Evolutionary conservation across 441 rosid genomes (phyloP).

Genomic region (Euphorbia schlechtendalii): DNA sequence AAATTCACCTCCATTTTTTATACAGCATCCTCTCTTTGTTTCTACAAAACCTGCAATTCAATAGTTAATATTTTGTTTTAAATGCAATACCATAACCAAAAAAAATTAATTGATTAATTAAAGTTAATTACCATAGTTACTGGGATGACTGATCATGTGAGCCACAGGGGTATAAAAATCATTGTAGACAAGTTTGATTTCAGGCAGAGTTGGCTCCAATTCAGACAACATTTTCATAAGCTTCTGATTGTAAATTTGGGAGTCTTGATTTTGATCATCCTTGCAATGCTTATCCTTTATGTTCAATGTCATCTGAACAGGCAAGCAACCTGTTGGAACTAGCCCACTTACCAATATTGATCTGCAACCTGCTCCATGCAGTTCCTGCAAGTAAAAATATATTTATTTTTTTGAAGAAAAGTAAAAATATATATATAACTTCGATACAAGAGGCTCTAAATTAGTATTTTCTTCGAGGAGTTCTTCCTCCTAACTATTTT

Average conservation of each 20-base stretch:
- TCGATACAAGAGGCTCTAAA: too few relatives aligned
- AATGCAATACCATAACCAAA: too few relatives aligned
- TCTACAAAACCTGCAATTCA: conserved; percentile 14
- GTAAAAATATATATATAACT: too few relatives aligned
- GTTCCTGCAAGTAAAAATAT: conserved; percentile 9
- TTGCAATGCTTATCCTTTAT: background rate
- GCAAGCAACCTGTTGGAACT: conserved; percentile 7
- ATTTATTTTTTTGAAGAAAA: too few relatives aligned
- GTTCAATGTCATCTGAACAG: background rate
- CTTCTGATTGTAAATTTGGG: background rate
- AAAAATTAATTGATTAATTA: too few relatives aligned
- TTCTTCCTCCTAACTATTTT: too few relatives aligned
- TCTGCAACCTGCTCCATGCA: conserved; percentile 9
- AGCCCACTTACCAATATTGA: background rate
- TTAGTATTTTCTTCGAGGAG: too few relatives aligned
- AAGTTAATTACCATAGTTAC: conserved; percentile 9
- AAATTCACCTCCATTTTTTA: background rate
- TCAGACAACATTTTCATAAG: background rate
- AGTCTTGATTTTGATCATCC: conserved; percentile 7
- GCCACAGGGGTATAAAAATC: background rate
- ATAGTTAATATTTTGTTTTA: too few relatives aligned
- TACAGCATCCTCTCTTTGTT: conserved; percentile 10
- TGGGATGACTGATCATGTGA: conserved; percentile 4
- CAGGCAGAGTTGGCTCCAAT: background rate
- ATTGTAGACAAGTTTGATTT: background rate